phyloP scores from a whole-genome alignment of 192 early-diverging fungal genomes.

The Coemansia erecta region DNA sequence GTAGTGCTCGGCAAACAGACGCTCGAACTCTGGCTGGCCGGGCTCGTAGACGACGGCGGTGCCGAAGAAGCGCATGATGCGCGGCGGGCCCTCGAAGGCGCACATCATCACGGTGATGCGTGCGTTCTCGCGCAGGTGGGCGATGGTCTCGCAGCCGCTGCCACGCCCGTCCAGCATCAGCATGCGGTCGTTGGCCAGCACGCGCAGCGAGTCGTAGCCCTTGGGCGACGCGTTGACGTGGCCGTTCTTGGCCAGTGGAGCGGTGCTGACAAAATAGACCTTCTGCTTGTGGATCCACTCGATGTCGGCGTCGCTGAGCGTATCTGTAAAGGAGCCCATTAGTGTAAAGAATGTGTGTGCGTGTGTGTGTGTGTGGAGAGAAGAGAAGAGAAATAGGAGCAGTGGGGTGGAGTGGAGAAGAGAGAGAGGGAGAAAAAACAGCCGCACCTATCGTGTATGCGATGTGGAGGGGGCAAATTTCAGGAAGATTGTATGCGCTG shows the following conservation, averaged over 20 bases:
- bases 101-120: slow-evolving; percentile 65
- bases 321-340: slow-evolving; percentile 56
- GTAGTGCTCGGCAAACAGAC: slow-evolving; percentile 50
- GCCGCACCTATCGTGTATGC: not conserved
- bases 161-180: slow-evolving; percentile 41
- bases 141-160: slow-evolving; percentile 59
- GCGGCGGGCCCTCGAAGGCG: slow-evolving; percentile 63
- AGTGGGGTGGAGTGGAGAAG: too few relatives aligned
- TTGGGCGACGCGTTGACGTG: slow-evolving; percentile 63
- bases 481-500: too few relatives aligned
- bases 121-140: slow-evolving; percentile 63
- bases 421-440: not conserved
- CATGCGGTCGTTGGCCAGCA: slow-evolving; percentile 43
- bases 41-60: slow-evolving; percentile 54
- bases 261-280: slow-evolving; percentile 59
- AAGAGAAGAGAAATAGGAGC: not conserved
- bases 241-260: slow-evolving; percentile 52
- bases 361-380: not conserved
- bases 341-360: not conserved
- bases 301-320: slow-evolving; percentile 43
- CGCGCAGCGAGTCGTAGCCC: slow-evolving; percentile 58
- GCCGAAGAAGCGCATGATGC: slow-evolving; percentile 63
- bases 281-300: slow-evolving; percentile 60
- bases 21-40: slow-evolving; percentile 49
- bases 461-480: not conserved